Evolutionary conservation across 106 monocot species (phyloP), one percentile per base, ranked within the genome.

Genomic region (Alisma plantagoaquatica): DNA sequence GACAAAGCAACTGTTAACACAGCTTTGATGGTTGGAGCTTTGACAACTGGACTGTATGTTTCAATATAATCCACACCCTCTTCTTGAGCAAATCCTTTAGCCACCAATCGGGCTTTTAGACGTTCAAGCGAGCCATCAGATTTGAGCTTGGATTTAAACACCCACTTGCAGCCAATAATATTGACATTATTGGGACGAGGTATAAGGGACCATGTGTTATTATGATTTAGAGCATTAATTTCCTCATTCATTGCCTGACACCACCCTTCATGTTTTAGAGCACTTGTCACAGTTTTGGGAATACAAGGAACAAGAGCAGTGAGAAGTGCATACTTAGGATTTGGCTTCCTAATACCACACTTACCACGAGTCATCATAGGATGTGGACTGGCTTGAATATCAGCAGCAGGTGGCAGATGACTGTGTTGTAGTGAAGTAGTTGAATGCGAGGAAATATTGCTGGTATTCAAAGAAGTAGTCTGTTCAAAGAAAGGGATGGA

Each of bases 91-190:
- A n/a, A 49, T 1, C 62, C 49, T 18, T 29, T 31, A 3, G 33
- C 62, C 7, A 62, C 23, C 2, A 50, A 26, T 25, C 62, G 30
- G 17, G 49, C 62, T 24, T 62, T 62, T 23, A 33, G 24, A 3
- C 62, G 6, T 20, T 49, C 48, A 5, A 62, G 11, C 1, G 22
- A 31, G 4, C 62, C 15, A 35, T 62, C 25, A 23, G 48, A 1
- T 15, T 22, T 33, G 10, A 1, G 47, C 18, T 48, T 48, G 24
- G 24, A 32, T 33, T 23, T 14, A 23, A 30, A 50, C 6, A 62
- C 33, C 62, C 26, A 62, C 23, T 38, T 31, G 23, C n/a, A 48
- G 2, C 57, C 66, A 7, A 67, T 3, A 11, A 57, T 21, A 29
- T 67, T 57, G 2, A 10, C n/a, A 15, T 18, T 1, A 0, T n/a